Percentiles rank a stretch among this genome's conserved stretches.
These are phyloP conservation scores for Fusarium napiforme DNA, from an alignment of 2,329 filamentous ascomycete species.

Conservation along the genomic window DNA sequence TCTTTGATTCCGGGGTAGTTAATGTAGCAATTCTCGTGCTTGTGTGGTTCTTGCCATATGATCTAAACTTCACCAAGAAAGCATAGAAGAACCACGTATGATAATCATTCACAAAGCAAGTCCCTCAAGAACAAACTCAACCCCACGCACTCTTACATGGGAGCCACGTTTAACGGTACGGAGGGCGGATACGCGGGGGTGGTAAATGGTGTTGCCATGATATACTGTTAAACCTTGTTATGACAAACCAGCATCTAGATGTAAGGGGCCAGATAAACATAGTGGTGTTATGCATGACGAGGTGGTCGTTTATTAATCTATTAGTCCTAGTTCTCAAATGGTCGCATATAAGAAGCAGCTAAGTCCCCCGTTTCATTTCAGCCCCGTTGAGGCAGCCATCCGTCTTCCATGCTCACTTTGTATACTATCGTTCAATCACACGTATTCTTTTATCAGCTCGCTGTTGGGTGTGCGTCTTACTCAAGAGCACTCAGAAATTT, in stretches of 20 bases:
- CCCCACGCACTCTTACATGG: constrained; percentile 28
- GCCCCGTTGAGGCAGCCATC: not conserved
- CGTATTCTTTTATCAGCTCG: not conserved
- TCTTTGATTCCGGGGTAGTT: not conserved
- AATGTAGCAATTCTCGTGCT: not conserved
- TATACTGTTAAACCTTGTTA: constrained; percentile 19
- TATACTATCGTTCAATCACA: not conserved
- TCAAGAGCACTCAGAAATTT: not conserved
- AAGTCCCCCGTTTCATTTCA: not conserved
- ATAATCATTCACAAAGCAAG: not conserved
- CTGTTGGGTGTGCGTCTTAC: not conserved
- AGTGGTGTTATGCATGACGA: constrained; percentile 10
- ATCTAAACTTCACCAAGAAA: not conserved
- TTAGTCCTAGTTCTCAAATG: not conserved
- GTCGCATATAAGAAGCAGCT: constrained; percentile 3
- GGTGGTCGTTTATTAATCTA: constrained; percentile 1
- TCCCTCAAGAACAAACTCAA: not conserved
- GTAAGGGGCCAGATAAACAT: constrained; percentile 12
- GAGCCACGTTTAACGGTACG: constrained; percentile 6
- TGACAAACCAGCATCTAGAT: constrained; percentile 5
- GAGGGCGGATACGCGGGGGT: constrained; percentile 21
- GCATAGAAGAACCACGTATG: not conserved
- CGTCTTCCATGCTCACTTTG: not conserved
- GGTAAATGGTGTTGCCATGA: constrained; percentile 8
- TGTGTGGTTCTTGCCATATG: not conserved